Conservation (phyloP, 2,329 filamentous ascomycete genomes). For the Colletotrichum sidae region DNA sequence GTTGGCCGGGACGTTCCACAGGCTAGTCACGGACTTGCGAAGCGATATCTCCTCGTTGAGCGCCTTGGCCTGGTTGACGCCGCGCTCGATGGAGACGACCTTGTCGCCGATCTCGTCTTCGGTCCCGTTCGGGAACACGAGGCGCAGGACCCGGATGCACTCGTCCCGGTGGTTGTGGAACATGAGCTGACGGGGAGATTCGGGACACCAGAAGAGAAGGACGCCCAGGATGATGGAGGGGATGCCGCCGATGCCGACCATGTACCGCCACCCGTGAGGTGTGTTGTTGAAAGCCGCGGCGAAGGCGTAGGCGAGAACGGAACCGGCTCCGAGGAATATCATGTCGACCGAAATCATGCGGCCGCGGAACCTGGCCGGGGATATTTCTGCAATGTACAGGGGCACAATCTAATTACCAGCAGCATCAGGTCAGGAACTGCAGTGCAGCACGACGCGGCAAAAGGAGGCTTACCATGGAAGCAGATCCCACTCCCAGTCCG, state of each 20-base stretch:
- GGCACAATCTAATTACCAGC: constrained; percentile 6
- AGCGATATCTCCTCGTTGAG: constrained; percentile 22
- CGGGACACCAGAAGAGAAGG: constrained; percentile 33
- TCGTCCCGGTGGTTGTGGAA: constrained; percentile 47
- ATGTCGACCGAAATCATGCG: constrained; percentile 43
- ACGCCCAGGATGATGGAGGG: constrained; percentile 39
- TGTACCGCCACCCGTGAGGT: constrained; percentile 41
- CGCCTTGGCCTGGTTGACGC: constrained; percentile 18
- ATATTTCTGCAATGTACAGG: constrained; percentile 43
- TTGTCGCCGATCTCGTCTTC: constrained; percentile 46
- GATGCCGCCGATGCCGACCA: constrained; percentile 30
- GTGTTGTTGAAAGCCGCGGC: constrained; percentile 49
- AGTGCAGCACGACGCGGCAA: not conserved
- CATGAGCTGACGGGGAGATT: constrained; percentile 39
- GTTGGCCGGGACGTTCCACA: constrained; percentile 50
- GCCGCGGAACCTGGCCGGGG: constrained; percentile 40
- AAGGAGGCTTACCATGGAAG: constrained; percentile 51
- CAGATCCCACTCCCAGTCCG: constrained; percentile 55
- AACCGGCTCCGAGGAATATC: constrained; percentile 40
- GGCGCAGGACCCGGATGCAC: constrained; percentile 36
- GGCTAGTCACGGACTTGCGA: constrained; percentile 39
- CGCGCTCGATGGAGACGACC: constrained; percentile 30
- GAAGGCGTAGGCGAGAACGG: constrained; percentile 41
- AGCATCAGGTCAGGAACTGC: not conserved
- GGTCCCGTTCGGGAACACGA: constrained; percentile 7